Percentiles rank a stretch among this genome's conserved stretches.
These are phyloP conservation scores for Stachybotrys chartarum DNA, from an alignment of 2,329 filamentous ascomycete species.

Conservation along the genomic window DNA sequence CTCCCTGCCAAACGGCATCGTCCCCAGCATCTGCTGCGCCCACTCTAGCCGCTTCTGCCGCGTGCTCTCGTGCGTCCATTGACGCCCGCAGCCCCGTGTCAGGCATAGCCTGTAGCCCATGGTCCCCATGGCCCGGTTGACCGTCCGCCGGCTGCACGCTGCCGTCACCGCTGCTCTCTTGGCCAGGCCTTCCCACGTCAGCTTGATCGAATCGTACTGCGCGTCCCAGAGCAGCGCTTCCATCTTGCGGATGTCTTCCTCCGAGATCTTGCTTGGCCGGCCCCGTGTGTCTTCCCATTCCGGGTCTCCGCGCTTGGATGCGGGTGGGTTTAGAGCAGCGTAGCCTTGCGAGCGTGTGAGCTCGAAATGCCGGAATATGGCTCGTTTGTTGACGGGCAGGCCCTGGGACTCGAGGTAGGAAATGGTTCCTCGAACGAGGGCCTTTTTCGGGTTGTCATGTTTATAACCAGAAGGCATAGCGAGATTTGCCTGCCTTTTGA, in stretches of 20 bases:
- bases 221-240: conserved; percentile 29
- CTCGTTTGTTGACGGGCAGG: conserved; percentile 29
- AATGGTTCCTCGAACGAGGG: conserved; percentile 28
- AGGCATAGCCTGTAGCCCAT: conserved; percentile 27
- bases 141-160: conserved; percentile 24
- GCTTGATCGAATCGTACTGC: conserved; percentile 18
- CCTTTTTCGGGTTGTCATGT: conserved; percentile 16
- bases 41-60: conserved; percentile 26
- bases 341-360: conserved; percentile 30
- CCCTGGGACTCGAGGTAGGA: conserved; percentile 30
- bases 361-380: conserved; percentile 31
- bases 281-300: conserved; percentile 31
- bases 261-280: conserved; percentile 24
- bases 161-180: conserved; percentile 23
- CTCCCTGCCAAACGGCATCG: conserved; percentile 16
- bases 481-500: neutral
- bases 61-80: conserved; percentile 20
- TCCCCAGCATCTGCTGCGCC: conserved; percentile 23
- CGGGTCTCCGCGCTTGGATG: conserved; percentile 26
- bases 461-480: conserved; percentile 24
- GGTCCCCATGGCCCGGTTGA: conserved; percentile 30
- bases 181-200: conserved; percentile 26
- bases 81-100: conserved; percentile 14
- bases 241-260: conserved; percentile 27
- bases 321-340: conserved; percentile 23